These are phyloP conservation scores for Emergomyces orientalis DNA, from an alignment of 2,329 filamentous ascomycete genomes.

Conservation along the genomic window DNA sequence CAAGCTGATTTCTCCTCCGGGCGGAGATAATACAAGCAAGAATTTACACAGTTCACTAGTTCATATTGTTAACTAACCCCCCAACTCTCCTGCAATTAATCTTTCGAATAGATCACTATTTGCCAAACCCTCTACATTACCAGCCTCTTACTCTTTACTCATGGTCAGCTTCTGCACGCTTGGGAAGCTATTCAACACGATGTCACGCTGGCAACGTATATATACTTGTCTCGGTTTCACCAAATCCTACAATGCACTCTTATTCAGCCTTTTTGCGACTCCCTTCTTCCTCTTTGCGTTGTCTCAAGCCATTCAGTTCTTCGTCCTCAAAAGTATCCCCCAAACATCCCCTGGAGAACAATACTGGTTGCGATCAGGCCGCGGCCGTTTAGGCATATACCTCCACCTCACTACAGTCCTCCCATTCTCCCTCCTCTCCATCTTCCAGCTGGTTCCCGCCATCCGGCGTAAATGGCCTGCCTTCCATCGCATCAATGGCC, in stretches of 20 bases:
- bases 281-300: neutral
- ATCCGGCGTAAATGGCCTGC: conserved; percentile 40
- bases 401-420: conserved; percentile 36
- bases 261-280: neutral
- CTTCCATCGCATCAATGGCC: conserved; percentile 53
- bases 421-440: conserved; percentile 30
- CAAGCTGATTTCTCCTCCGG: too few species aligned
- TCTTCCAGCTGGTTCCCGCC: conserved; percentile 35
- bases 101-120: neutral
- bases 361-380: too few species aligned
- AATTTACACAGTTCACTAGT: too few species aligned
- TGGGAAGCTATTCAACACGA: too few species aligned
- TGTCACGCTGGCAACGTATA: too few species aligned
- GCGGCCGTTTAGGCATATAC: conserved; percentile 34
- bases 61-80: neutral
- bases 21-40: too few species aligned
- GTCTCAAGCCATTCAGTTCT: neutral
- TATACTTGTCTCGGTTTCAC: neutral
- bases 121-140: too few species aligned
- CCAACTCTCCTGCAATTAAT: neutral
- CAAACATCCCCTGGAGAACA: conserved; percentile 33
- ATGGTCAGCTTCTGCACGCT: too few species aligned
- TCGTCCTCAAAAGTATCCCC: neutral
- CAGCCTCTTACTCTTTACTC: too few species aligned
- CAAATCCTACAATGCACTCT: neutral